Base-by-base conservation (phyloP, 2,329 filamentous ascomycete species). In the Fusarium citri region DNA sequence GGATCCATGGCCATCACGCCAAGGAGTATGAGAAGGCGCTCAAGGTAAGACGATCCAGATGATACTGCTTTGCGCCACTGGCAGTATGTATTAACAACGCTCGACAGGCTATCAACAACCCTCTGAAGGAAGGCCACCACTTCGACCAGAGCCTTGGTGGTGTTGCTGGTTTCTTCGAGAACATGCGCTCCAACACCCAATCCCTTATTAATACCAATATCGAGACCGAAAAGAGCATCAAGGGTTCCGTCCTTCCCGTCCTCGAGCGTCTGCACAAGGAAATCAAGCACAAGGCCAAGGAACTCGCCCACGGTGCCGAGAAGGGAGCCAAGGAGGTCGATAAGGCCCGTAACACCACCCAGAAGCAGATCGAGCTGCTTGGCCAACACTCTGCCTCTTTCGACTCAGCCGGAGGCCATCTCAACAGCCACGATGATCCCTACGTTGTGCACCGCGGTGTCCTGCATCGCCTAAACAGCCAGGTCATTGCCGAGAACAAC, bases 11-110 rank as follows among this genome's bases (percentile, higher is more conserved):
- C 77, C 87, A 88, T 14, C 92, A 97, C 74, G 90, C 93, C 57
- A 98, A 97, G 84, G 95, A 98, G 80, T 97, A 97, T 77, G 94
- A 98, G 83, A 95, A 93, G 82, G 91, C 96, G 12, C 83, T 98
- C 76, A 99, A 98, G 90, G 91, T 81, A 56, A 20, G 73, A 57
- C 30, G 4, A 18, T 20, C 16, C 34, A 12, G 15, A 25, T 20
- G 45, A 41, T 28, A 23, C n/a, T 14, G 23, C 47, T 25, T 28
- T 22, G 34, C 22, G 15, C 11, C 16, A 23, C 30, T 18, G 41
- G 11, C 43, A 43, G 11, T 15, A 15, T 34, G 14, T 15, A 42
- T 18, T 73, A 20, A 75, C 58, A 40, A 18, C 31, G 28, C n/a
- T 18, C 28, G 54, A 48, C 30, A 94, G 93, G 93, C 92, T 22